Evolutionary conservation across 2,329 filamentous ascomycete species (phyloP).

Genomic region (Emmonsiellopsis sp.): DNA sequence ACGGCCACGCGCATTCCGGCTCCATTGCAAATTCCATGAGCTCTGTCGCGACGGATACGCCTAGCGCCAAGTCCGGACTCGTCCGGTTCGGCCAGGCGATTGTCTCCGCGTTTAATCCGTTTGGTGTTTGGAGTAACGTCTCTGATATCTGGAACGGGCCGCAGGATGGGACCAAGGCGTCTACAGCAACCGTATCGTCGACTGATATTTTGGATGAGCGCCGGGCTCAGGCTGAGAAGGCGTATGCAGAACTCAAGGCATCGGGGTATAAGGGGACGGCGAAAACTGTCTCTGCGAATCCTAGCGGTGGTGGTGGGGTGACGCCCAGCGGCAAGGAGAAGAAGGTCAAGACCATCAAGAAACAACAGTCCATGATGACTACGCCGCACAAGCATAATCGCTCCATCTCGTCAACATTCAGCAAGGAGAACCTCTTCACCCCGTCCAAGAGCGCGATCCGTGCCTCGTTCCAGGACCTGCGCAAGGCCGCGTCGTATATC

Average conservation of each 20-base stretch:
- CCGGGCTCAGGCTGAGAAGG: conserved; percentile 40
- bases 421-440: conserved; percentile 1
- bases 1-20: not conserved
- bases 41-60: conserved; percentile 2
- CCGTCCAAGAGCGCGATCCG: conserved; percentile 18
- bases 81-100: conserved; percentile 49
- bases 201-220: conserved; percentile 30
- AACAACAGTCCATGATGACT: not conserved
- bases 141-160: conserved; percentile 36
- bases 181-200: conserved; percentile 16
- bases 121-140: conserved; percentile 38
- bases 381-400: not conserved
- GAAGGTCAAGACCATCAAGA: not conserved
- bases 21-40: not conserved
- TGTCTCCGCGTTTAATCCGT: conserved; percentile 46
- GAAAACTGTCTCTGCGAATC: not conserved
- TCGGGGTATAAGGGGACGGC: conserved; percentile 39
- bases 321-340: not conserved
- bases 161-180: conserved; percentile 34
- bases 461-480: conserved; percentile 27
- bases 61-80: conserved; percentile 34
- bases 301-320: not conserved
- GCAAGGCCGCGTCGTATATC: conserved; percentile 21
- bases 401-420: not conserved
- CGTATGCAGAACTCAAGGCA: conserved; percentile 47